Percentiles rank a stretch among this genome's conserved stretches.
Evolutionary conservation across 2,329 filamentous ascomycete species (phyloP).

Genomic region (Diaporthe australafricana): DNA sequence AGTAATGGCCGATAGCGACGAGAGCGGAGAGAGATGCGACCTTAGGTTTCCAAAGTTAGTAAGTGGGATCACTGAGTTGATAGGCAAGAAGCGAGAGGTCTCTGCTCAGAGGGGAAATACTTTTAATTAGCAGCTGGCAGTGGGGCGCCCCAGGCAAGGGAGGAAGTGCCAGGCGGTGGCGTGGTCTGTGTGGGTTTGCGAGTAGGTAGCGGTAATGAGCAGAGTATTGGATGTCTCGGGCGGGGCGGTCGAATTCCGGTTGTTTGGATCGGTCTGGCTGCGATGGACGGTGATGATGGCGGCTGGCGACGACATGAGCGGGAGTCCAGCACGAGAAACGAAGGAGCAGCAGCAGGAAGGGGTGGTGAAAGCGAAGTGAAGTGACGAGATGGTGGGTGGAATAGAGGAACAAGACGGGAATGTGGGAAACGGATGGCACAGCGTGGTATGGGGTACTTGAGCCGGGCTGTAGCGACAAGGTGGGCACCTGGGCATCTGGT

Average conservation of each 20-base stretch:
- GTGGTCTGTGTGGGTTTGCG: conserved; percentile 23
- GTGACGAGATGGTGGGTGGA: conserved; percentile 15
- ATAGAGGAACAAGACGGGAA: conserved; percentile 28
- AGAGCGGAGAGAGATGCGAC: conserved; percentile 24
- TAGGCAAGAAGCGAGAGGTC: conserved; percentile 33
- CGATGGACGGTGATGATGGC: neutral
- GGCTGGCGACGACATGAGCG: neutral
- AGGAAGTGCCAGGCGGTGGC: conserved; percentile 35
- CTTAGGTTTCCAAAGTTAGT: conserved; percentile 33
- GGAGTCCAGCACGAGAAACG: conserved; percentile 23
- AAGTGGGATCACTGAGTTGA: conserved; percentile 36
- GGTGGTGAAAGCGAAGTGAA: conserved; percentile 29
- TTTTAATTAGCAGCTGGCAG: conserved; percentile 34
- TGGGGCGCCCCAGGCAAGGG: conserved; percentile 37
- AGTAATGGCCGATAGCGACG: conserved; percentile 29
- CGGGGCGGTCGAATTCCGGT: conserved; percentile 33
- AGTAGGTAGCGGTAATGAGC: conserved; percentile 31
- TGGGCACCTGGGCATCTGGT: conserved; percentile 32
- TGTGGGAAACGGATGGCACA: conserved; percentile 29
- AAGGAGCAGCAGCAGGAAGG: conserved; percentile 38
- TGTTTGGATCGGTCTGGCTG: conserved; percentile 6
- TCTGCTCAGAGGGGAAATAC: conserved; percentile 33
- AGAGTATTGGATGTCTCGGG: conserved; percentile 35
- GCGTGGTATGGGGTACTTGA: conserved; percentile 38
- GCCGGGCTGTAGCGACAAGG: conserved; percentile 23